These are phyloP conservation scores for Galerina sulciceps DNA, from an alignment of 768 basidiomycete genomes.

Conservation along the genomic window DNA sequence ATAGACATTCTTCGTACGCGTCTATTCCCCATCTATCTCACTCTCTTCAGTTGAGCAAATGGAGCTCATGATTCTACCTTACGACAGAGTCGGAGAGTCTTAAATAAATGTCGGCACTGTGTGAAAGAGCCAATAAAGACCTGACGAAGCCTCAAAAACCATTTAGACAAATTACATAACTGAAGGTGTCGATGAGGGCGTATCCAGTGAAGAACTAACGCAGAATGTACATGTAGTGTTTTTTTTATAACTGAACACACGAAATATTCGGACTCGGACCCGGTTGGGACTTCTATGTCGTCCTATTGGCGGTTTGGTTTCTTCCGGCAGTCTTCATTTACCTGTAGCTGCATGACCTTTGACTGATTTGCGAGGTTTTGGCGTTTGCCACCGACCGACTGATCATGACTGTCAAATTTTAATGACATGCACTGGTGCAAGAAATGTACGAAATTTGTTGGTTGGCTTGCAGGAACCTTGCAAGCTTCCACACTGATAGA, in stretches of 20 bases:
- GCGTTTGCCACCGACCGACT: neutral
- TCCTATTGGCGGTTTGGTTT: neutral
- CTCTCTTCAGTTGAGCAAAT: no score
- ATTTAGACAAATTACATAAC: conserved; percentile 17
- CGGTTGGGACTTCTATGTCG: neutral
- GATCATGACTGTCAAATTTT: neutral
- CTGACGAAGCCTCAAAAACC: conserved; percentile 40
- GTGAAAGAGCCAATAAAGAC: neutral
- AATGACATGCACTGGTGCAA: conserved; percentile 14
- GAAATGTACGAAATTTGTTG: neutral
- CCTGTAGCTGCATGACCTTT: neutral
- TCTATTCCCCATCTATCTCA: no score
- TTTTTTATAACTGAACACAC: neutral
- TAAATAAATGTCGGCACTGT: neutral
- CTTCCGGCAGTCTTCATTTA: neutral
- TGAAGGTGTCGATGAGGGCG: conserved; percentile 6
- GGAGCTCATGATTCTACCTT: no score
- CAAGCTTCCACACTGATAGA: no score
- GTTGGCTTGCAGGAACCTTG: no score
- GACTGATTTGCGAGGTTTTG: neutral
- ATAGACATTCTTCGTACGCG: no score
- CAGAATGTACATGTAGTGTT: neutral
- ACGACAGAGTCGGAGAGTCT: no score
- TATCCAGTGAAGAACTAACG: neutral
- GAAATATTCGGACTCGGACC: neutral